Evolutionary conservation across 306 rosid species (phyloP).

Genomic region (Cucumis melo): DNA sequence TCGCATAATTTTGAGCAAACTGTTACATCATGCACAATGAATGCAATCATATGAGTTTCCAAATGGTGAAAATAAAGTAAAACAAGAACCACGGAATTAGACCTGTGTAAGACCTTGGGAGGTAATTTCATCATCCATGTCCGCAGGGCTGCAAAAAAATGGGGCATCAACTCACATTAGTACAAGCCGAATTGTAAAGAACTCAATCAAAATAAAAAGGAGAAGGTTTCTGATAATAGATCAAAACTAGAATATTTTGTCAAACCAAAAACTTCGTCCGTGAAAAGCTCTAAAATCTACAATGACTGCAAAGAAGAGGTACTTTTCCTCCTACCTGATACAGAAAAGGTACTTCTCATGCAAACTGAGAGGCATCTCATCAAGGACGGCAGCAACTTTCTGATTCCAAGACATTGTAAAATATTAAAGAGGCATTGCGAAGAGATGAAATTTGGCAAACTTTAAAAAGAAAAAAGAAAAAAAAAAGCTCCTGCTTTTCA

Average conservation of each 20-base stretch:
- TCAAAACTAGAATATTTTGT: slow-evolving; percentile 1
- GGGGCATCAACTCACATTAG: slow-evolving; percentile 6
- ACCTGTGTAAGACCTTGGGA: slow-evolving; percentile 87
- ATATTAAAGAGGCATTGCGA: slow-evolving; percentile 3
- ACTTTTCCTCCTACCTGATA: slow-evolving; percentile 38
- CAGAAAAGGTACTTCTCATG: slow-evolving; percentile 77
- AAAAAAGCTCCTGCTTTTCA: neutral
- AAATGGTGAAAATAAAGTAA: slow-evolving; percentile 2
- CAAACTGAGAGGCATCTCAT: slow-evolving; percentile 62
- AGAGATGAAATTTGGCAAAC: slow-evolving; percentile 6
- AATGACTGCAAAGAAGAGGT: neutral
- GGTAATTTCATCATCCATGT: slow-evolving; percentile 68
- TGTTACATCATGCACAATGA: slow-evolving; percentile 15
- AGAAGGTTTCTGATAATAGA: neutral
- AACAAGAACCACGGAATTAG: slow-evolving; percentile 10
- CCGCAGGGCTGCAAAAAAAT: slow-evolving; percentile 66
- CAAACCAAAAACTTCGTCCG: slow-evolving; percentile 4
- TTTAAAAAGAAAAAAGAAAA: neutral
- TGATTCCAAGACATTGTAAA: slow-evolving; percentile 19
- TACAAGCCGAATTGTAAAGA: neutral
- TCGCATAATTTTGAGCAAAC: slow-evolving; percentile 75
- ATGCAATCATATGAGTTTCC: slow-evolving; percentile 3
- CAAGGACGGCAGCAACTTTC: slow-evolving; percentile 79
- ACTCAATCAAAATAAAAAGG: neutral
- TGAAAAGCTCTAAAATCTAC: neutral